A percentile compares a stretch with the other conserved stretches of the same genome.
Evolutionary conservation across 169 alveolate species (phyloP).

Genomic region (Cryptosporidium canis): DNA sequence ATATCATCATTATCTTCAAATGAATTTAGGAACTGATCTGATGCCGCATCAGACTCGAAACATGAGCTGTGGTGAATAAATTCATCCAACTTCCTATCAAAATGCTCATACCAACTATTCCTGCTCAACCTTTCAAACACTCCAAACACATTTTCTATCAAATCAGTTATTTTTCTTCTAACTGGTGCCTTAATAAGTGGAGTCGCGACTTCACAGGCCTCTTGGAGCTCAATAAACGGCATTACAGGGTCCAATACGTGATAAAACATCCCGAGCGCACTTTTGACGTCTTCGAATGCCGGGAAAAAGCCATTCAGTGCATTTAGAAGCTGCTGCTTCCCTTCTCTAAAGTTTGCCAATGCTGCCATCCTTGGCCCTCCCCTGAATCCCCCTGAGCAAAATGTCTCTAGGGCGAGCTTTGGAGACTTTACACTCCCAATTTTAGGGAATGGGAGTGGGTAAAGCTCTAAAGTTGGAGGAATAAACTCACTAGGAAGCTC

Average conservation of each 20-base stretch:
- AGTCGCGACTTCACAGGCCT: slow-evolving; percentile 57
- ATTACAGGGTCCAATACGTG: slow-evolving; percentile 52
- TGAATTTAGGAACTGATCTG: not conserved
- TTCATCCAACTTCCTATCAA: not conserved
- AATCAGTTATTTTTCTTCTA: slow-evolving; percentile 4
- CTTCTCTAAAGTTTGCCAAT: slow-evolving; percentile 49
- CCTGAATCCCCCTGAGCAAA: slow-evolving; percentile 65
- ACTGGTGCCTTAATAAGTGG: slow-evolving; percentile 2
- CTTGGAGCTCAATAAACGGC: slow-evolving; percentile 61
- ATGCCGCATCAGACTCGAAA: not conserved
- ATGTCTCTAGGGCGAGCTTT: slow-evolving; percentile 51
- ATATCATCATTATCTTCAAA: not conserved
- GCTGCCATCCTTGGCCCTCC: slow-evolving; percentile 53
- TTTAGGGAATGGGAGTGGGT: slow-evolving; percentile 52
- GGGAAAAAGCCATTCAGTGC: slow-evolving; percentile 55
- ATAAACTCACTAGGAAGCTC: slow-evolving; percentile 41
- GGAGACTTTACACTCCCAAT: slow-evolving; percentile 26
- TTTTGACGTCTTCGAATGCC: slow-evolving; percentile 1
- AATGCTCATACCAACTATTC: slow-evolving; percentile 27
- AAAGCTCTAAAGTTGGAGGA: slow-evolving; percentile 33
- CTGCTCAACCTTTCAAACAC: slow-evolving; percentile 10
- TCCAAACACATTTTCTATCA: slow-evolving; percentile 29
- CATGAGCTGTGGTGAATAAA: not conserved
- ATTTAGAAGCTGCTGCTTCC: slow-evolving; percentile 40
- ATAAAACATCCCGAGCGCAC: slow-evolving; percentile 38